A percentile compares a stretch with the other conserved stretches of the same genome.
Evolutionary conservation across 2,329 filamentous ascomycete genomes (phyloP).

Genomic region (Pezicula radicicola): DNA sequence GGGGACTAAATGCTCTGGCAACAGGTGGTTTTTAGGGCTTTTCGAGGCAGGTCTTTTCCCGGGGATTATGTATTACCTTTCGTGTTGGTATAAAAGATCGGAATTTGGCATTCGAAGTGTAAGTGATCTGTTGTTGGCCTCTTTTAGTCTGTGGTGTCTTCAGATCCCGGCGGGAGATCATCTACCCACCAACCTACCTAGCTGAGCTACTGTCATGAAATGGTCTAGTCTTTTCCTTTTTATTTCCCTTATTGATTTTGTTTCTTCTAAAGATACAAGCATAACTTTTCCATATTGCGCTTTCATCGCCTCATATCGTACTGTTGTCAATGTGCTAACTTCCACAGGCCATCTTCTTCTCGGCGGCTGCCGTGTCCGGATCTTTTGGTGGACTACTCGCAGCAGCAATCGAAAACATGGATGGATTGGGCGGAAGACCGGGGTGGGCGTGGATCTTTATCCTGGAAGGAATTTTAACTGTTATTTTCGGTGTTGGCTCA

Average conservation of each 20-base stretch:
- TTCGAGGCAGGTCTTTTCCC: constrained; percentile 75
- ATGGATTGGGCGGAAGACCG: constrained; percentile 53
- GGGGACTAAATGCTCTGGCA: no score
- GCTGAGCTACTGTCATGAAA: no score
- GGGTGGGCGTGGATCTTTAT: constrained; percentile 69
- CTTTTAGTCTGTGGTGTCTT: no score
- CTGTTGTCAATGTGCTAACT: constrained; percentile 1
- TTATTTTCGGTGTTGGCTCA: constrained; percentile 63
- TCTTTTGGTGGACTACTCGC: constrained; percentile 75
- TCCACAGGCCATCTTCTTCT: constrained; percentile 70
- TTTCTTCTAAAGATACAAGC: no score
- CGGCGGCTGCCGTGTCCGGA: constrained; percentile 74
- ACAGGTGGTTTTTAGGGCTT: constrained; percentile 67
- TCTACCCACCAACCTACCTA: no score
- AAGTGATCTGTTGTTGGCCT: constrained; percentile 9
- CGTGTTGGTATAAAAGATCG: constrained; percentile 77
- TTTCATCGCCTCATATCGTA: background rate
- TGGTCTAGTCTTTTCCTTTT: no score
- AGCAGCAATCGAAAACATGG: constrained; percentile 68
- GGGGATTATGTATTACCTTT: constrained; percentile 76
- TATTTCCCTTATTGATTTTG: no score
- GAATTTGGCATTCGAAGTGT: constrained; percentile 76
- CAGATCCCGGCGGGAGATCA: no score
- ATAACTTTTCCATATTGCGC: constrained; percentile 3
- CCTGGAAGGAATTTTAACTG: constrained; percentile 67